Evolutionary conservation across 2,329 filamentous ascomycete genomes (phyloP).

Genomic region (Emergomyces africanus): DNA sequence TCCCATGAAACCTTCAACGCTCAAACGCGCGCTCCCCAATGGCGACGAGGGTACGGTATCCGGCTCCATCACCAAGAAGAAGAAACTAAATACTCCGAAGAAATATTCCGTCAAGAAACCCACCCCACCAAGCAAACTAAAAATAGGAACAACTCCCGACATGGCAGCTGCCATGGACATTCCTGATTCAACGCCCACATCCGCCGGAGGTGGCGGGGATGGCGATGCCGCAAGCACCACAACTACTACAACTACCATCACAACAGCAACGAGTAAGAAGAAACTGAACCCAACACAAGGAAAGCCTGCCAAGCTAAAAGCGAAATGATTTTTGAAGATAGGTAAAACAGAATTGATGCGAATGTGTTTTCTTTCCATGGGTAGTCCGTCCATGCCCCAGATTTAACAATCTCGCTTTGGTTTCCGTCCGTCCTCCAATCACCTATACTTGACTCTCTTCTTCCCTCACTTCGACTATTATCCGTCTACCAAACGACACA

Average conservation of each 20-base stretch:
- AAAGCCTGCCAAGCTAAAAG: background rate
- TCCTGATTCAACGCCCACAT: background rate
- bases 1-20: slow-evolving; percentile 17
- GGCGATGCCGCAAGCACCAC: background rate
- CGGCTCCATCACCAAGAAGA: slow-evolving; percentile 34
- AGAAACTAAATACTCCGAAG: slow-evolving; percentile 28
- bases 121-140: slow-evolving; percentile 26
- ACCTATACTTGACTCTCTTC: background rate
- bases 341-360: background rate
- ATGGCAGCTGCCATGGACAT: slow-evolving; percentile 9
- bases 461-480: background rate
- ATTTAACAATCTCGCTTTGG: background rate
- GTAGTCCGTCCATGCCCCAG: background rate
- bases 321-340: background rate
- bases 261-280: background rate
- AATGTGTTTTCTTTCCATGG: background rate
- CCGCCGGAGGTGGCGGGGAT: background rate
- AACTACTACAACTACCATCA: background rate
- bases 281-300: background rate
- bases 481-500: background rate
- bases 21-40: slow-evolving; percentile 25
- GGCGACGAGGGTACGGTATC: slow-evolving; percentile 29
- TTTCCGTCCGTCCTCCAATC: background rate
- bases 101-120: slow-evolving; percentile 22
- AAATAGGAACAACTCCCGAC: slow-evolving; percentile 29